These are phyloP conservation scores for Amanita subjunquillea DNA, from an alignment of 768 basidiomycete genomes.

Conservation along the genomic window DNA sequence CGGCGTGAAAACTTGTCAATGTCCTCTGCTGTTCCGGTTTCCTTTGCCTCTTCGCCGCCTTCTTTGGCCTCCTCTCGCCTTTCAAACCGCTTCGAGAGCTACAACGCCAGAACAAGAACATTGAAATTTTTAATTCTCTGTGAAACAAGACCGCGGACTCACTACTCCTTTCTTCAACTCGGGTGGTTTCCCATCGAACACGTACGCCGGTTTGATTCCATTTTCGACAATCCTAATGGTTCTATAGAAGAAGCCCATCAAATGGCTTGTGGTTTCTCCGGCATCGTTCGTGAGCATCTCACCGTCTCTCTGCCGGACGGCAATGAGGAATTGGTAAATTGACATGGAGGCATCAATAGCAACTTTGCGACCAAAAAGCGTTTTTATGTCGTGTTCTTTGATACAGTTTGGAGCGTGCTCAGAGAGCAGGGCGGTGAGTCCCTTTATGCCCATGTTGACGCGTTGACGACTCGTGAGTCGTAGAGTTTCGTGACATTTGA, in stretches of 20 bases:
- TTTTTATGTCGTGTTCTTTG: constrained; percentile 92
- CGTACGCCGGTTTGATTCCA: constrained; percentile 95
- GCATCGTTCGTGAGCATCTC: constrained; percentile 96
- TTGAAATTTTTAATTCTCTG: not conserved
- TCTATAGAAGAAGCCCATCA: constrained; percentile 98
- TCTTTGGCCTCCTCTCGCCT: constrained; percentile 88
- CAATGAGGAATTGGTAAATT: constrained; percentile 96
- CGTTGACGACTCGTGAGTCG: no score
- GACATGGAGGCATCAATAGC: constrained; percentile 98
- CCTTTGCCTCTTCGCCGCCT: constrained; percentile 93
- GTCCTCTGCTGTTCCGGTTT: constrained; percentile 89
- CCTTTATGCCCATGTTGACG: constrained; percentile 81
- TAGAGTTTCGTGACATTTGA: no score
- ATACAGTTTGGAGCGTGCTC: constrained; percentile 87
- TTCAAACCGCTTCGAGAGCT: constrained; percentile 97
- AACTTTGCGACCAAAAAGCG: constrained; percentile 95
- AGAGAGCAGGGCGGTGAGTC: constrained; percentile 79
- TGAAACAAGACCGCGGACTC: constrained; percentile 22
- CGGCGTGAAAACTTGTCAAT: constrained; percentile 84
- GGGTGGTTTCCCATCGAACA: constrained; percentile 98
- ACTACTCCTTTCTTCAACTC: constrained; percentile 97
- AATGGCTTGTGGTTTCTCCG: constrained; percentile 95
- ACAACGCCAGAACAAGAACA: constrained; percentile 8
- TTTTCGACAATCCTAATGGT: constrained; percentile 98
- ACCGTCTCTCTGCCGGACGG: constrained; percentile 92